Base-by-base conservation (phyloP, 495 filamentous ascomycete genomes). In the Trichoderma gamsii region DNA sequence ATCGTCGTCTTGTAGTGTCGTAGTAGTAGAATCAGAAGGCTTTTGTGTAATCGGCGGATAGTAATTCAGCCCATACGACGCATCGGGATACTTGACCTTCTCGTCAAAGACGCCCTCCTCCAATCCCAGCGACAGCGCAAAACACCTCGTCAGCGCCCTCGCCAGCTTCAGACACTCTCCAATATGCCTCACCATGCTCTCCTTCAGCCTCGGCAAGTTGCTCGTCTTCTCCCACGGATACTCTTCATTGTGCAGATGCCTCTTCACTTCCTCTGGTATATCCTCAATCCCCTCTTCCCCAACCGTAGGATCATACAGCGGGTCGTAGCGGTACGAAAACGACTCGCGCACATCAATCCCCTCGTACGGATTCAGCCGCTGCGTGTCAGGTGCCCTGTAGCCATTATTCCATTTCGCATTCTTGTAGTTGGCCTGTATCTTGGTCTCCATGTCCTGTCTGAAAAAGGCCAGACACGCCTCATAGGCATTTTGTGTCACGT, bases 31-130 rank as follows among this genome's bases (percentile, higher is more conserved):
- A 29, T 4, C 29, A 29, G 29, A 1, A 29, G 29, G 29, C 18
- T 35, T 13, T 16, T 63, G 61, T 12, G 63, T 21, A 72, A 63
- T 18, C 4, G 72, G 70, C 0, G 75, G 75, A 63, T 78, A 78
- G 27, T 73, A 76, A 38, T 78, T 78, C 27, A 78, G 18, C 35
- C 72, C 75, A 25, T 76, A 65, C 4, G 70, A 70, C 5, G 70
- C 72, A 51, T 76, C 83, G 4, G 84, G 84, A 67, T 80, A 78
- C 0, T 81, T 80, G 44, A 76, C 79, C 29, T 82, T 77, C 4
- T 71, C 72, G 66, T 85, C 83, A 64, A 85, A 84, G 65, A 80
- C 84, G 49, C 75, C 71, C 65, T 86, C 83, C 0, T 77, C 75
- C 56, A 85, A 72, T 16, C 79, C 77, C 25, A 87, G 76, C 1